Percentiles rank a stretch among this genome's conserved stretches.
Conservation (phyloP, 2,329 filamentous ascomycete genomes). For the Paramyrothecium sp. region DNA sequence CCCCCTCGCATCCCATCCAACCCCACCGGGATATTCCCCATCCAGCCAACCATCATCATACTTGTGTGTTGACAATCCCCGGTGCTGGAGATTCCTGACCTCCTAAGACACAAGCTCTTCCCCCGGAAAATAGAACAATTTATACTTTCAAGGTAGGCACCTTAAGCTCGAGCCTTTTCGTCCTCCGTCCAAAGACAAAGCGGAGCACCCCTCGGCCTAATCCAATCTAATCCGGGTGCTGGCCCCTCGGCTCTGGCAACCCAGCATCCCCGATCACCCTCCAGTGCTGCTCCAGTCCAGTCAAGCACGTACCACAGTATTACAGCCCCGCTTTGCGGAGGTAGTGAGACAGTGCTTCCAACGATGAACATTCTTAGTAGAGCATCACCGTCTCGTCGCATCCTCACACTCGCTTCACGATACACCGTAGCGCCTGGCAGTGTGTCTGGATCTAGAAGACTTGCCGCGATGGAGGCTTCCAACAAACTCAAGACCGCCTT, state of each 20-base stretch:
- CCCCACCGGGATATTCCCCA: neutral
- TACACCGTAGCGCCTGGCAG: no score
- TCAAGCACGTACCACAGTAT: no score
- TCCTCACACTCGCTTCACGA: neutral
- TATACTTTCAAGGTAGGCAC: no score
- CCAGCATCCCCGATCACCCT: no score
- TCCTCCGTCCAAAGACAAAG: neutral
- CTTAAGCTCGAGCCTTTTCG: no score
- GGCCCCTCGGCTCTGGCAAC: no score
- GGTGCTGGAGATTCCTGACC: no score
- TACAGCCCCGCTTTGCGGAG: neutral
- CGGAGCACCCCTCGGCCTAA: neutral
- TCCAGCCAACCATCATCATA: neutral
- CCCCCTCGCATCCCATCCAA: neutral
- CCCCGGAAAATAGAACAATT: no score
- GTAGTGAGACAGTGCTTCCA: neutral
- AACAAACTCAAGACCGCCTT: conserved; percentile 52
- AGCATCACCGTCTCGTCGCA: neutral
- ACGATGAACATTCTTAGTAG: neutral
- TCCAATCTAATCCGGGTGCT: no score
- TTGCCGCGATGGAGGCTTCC: conserved; percentile 39
- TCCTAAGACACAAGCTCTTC: no score
- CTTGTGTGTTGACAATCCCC: neutral
- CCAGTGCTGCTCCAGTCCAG: no score
- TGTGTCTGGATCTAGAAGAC: conserved; percentile 10